Percentiles rank a stretch among this genome's conserved stretches.
Conservation (phyloP, 305 asterid genomes). For the Petunia hybrid region DNA sequence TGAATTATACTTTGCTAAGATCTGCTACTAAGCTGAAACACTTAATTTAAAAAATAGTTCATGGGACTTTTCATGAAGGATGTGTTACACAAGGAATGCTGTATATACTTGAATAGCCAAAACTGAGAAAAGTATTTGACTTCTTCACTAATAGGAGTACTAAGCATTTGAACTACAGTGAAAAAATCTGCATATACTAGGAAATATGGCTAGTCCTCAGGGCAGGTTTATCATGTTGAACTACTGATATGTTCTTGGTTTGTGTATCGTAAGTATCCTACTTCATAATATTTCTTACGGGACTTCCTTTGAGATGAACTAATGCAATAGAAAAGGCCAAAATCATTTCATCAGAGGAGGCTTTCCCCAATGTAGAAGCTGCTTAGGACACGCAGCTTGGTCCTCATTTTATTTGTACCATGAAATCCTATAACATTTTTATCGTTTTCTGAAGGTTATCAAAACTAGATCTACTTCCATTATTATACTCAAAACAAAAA, state of each 20-base stretch:
- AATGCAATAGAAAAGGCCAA: too few species aligned
- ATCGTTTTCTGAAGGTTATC: neutral
- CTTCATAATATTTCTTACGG: too few species aligned
- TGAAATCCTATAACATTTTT: slow-evolving; percentile 1
- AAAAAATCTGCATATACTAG: slow-evolving; percentile 2
- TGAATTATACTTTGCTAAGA: neutral
- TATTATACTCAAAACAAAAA: neutral
- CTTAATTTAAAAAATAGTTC: neutral
- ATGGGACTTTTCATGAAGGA: neutral
- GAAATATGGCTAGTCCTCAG: neutral
- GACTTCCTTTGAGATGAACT: too few species aligned
- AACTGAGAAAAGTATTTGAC: neutral
- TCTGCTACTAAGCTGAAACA: neutral
- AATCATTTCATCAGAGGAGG: too few species aligned
- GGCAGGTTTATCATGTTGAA: neutral
- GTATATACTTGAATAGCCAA: too few species aligned
- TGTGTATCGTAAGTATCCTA: neutral
- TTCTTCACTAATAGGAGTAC: neutral
- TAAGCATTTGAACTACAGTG: neutral
- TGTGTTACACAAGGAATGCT: neutral
- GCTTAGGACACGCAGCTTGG: neutral
- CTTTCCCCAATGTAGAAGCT: too few species aligned
- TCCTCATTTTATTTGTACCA: slow-evolving; percentile 23
- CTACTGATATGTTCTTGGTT: neutral
- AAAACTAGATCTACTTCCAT: neutral